Evolutionary conservation across 768 basidiomycete species (phyloP).

Genomic region (Boletus rubropictus): DNA sequence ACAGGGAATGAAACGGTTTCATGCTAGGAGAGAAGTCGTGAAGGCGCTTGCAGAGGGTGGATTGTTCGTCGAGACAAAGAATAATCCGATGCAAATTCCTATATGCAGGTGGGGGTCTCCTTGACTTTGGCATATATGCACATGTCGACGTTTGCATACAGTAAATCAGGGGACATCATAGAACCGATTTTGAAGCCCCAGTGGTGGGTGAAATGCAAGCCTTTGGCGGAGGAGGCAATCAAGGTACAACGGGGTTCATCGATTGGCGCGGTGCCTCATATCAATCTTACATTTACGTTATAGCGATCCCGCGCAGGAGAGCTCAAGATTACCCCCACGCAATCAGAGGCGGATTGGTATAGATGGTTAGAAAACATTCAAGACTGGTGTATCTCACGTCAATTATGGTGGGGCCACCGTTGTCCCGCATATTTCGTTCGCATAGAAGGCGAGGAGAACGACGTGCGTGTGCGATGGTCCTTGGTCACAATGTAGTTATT

Average conservation of each 20-base stretch:
- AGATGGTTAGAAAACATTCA: conserved; percentile 93
- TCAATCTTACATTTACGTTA: not conserved
- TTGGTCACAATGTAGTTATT: not conserved
- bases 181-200: conserved; percentile 95
- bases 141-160: conserved; percentile 27
- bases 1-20: conserved; percentile 97
- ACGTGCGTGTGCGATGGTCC: conserved; percentile 40
- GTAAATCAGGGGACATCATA: conserved; percentile 95
- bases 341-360: conserved; percentile 91
- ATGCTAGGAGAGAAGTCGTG: conserved; percentile 78
- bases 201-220: conserved; percentile 97
- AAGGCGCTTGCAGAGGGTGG: conserved; percentile 79
- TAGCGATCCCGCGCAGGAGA: conserved; percentile 90
- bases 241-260: conserved; percentile 44
- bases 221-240: conserved; percentile 84
- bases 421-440: conserved; percentile 90
- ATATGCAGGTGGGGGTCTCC: conserved; percentile 61
- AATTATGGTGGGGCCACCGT: conserved; percentile 99
- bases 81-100: conserved; percentile 97
- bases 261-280: not conserved
- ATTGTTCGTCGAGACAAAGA: conserved; percentile 83
- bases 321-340: conserved; percentile 73
- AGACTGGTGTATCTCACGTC: conserved; percentile 99
- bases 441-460: conserved; percentile 68
- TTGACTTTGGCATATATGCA: not conserved